Evolutionary conservation across 805 yeast genomes (phyloP), one percentile per base, ranked within the genome.

Genomic region (Yarrowia deformans): DNA sequence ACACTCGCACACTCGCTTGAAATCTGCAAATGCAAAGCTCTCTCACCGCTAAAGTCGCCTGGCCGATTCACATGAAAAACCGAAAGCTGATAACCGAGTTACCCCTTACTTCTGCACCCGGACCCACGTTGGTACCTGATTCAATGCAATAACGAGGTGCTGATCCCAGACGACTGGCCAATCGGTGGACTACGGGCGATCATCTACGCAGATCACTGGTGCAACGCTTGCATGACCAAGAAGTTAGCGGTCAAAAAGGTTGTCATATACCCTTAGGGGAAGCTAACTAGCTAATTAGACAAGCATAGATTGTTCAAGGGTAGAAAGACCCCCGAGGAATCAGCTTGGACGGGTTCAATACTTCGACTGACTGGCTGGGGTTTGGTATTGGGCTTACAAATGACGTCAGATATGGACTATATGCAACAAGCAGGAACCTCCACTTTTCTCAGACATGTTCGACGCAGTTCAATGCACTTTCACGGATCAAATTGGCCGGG

Each of bases 401-500:
- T 48, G 16, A 39, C 32, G 55, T 14, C 55, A n/a, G 18, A 32
- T 9, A 50, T 35, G n/a, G 9, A 6, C 16, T 35, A 52, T 43
- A 52, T 52, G 58, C 8, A 1, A 2, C 12, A 52, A 13, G 58
- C 58, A 52, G 58, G 58, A 52, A 52, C 58, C 58, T 52, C 58
- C 58, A 52, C 58, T 52, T 52, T 52, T 18, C 23, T 35, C 54
- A 19, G 58, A 52, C 58, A 52, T 52, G 42, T 52, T 35, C 29
- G 42, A 52, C 58, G 58, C 58, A 52, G 56, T 32, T 18, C n/a
- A 35, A n/a, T 52, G 58, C 42, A 19, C 12, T 18, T 52, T 3
- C 58, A 35, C 58, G 58, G 58, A 52, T 52, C 58, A 52, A 52
- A 54, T 54, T 56, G 37, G 63, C 63, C 48, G 46, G 63, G 63